phyloP scores from a whole-genome alignment of 2,329 filamentous ascomycete species.

The Botryotinia convoluta region DNA sequence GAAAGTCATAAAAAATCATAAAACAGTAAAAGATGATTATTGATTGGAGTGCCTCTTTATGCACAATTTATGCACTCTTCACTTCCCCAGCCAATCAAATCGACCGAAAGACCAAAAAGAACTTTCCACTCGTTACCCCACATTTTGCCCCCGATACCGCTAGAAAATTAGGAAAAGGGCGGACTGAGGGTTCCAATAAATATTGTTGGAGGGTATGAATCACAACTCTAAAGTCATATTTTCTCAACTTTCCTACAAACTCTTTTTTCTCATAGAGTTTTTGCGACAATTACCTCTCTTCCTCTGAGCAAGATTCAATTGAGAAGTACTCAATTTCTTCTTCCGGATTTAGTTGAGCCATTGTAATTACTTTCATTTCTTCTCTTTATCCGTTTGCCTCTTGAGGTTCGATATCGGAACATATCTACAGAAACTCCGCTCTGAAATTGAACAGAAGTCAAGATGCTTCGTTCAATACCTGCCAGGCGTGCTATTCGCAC shows the following conservation, averaged over 20 bases:
- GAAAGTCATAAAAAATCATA: not conserved
- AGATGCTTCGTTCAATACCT: conserved; percentile 50
- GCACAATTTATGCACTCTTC: not conserved
- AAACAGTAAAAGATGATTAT: not conserved
- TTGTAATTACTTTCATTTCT: conserved; percentile 7
- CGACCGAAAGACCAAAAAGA: not conserved
- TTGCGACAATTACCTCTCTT: not conserved
- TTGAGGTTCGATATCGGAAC: not conserved
- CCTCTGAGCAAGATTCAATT: conserved; percentile 12
- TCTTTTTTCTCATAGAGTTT: not conserved
- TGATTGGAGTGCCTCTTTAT: conserved; percentile 6
- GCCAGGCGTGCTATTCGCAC: conserved; percentile 49
- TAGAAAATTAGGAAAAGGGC: conserved; percentile 14
- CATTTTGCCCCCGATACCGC: conserved; percentile 23
- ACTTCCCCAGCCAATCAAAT: conserved; percentile 1
- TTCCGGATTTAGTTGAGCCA: conserved; percentile 16
- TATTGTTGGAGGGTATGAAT: conserved; percentile 1
- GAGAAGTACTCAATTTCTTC: conserved; percentile 11
- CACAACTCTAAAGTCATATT: conserved; percentile 6
- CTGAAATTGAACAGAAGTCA: conserved; percentile 9
- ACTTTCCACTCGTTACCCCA: conserved; percentile 12
- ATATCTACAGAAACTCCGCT: not conserved
- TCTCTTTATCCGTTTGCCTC: conserved; percentile 7
- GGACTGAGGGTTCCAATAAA: not conserved
- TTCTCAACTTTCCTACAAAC: not conserved